phyloP scores from a whole-genome alignment of 495 filamentous ascomycete species.

The Jackrogersella multiformis region DNA sequence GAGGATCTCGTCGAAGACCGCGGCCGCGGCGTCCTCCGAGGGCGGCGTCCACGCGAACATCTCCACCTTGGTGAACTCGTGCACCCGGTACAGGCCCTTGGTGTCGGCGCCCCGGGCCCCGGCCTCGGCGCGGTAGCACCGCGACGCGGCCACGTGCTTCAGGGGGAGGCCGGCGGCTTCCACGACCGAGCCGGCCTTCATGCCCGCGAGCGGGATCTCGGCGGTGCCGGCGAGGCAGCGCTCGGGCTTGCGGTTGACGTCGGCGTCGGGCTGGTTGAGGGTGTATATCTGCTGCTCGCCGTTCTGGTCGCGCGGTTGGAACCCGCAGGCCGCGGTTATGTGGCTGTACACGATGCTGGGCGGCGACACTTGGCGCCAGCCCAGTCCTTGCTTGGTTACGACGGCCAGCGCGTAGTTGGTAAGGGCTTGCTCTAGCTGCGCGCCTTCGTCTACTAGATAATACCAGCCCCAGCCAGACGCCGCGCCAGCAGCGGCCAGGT shows the following conservation, averaged over 20 bases:
- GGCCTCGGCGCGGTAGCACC: conserved; percentile 94
- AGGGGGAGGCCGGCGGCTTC: conserved; percentile 71
- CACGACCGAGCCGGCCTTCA: conserved; percentile 80
- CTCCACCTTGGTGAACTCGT: conserved; percentile 98
- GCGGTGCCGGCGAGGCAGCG: conserved; percentile 85
- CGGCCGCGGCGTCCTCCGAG: conserved; percentile 52
- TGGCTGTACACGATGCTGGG: conserved; percentile 93
- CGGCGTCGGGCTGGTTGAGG: conserved; percentile 68
- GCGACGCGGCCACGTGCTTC: conserved; percentile 81
- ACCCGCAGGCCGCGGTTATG: conserved; percentile 89
- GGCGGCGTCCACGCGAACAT: conserved; percentile 88
- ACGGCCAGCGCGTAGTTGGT: conserved; percentile 82
- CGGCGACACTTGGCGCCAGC: conserved; percentile 80
- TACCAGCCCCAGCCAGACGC: conserved; percentile 98
- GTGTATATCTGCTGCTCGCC: conserved; percentile 91
- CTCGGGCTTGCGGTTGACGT: conserved; percentile 68
- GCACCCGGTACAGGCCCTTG: conserved; percentile 96
- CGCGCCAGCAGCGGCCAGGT: conserved; percentile 80
- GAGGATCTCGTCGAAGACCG: conserved; percentile 83
- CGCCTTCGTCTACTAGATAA: conserved; percentile 87
- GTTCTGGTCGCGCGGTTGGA: conserved; percentile 88
- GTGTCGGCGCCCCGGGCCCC: conserved; percentile 87
- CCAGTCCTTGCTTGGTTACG: conserved; percentile 65
- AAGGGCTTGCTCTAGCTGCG: conserved; percentile 90
- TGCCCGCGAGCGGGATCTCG: conserved; percentile 92